Evolutionary conservation across 805 yeast genomes (phyloP).

Genomic region (Pichia californica): DNA sequence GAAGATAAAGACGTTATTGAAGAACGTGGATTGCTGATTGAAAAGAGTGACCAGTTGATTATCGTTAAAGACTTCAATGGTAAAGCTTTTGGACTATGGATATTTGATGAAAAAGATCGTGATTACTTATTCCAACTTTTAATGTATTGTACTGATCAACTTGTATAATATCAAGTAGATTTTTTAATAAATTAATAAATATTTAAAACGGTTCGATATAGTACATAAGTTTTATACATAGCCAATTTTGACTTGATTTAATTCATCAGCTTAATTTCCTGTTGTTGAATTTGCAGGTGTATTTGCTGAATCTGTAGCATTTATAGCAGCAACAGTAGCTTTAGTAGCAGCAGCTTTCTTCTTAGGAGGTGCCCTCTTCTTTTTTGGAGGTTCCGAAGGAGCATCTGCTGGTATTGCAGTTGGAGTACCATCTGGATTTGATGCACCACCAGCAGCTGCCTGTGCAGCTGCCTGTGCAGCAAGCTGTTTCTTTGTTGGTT

Average conservation of each 20-base stretch:
- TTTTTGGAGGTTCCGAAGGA: conserved; percentile 21
- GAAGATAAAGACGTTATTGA: conserved; percentile 19
- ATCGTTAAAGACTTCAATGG: conserved; percentile 63
- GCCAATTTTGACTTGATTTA: too few relatives aligned
- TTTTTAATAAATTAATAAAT: too few relatives aligned
- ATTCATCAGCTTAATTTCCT: too few relatives aligned
- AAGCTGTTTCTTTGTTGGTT: conserved; percentile 28
- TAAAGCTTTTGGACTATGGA: conserved; percentile 74
- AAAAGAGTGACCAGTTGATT: conserved; percentile 60
- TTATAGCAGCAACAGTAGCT: not conserved
- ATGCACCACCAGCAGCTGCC: conserved; percentile 25
- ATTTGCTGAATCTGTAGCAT: too few relatives aligned
- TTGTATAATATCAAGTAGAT: too few relatives aligned
- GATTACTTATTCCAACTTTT: conserved; percentile 44
- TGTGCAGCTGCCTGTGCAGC: conserved; percentile 25
- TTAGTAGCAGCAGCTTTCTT: conserved; percentile 14
- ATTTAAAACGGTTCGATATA: too few relatives aligned
- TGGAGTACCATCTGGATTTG: conserved; percentile 17
- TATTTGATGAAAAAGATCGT: conserved; percentile 64
- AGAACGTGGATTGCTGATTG: conserved; percentile 51
- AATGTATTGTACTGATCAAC: conserved; percentile 24
- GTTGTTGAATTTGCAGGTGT: too few relatives aligned
- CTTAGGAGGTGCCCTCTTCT: conserved; percentile 25
- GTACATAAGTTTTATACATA: too few relatives aligned
- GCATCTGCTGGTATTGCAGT: conserved; percentile 6